Evolutionary conservation across 108 stramenopile species (phyloP).

Genomic region (Parmales sp.): DNA sequence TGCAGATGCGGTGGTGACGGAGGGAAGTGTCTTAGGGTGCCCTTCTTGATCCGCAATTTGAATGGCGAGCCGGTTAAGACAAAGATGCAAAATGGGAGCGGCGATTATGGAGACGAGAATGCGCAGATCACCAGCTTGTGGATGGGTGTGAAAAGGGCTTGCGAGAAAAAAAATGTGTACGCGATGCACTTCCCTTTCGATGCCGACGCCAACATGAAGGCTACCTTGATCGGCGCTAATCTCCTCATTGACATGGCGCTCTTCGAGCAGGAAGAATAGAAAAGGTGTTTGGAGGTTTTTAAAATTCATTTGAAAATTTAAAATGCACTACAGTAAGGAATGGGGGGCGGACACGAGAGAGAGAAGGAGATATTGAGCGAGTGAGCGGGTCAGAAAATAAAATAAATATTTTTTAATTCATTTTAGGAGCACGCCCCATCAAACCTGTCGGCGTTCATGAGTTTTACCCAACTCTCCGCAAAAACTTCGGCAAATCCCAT

Average conservation of each 20-base stretch:
- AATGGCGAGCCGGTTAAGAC: background rate
- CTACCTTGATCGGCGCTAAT: slow-evolving; percentile 21
- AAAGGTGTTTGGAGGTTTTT: no score
- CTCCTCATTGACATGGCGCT: slow-evolving; percentile 24
- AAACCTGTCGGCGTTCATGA: no score
- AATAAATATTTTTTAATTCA: no score
- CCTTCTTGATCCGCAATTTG: slow-evolving; percentile 18
- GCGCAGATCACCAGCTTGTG: slow-evolving; percentile 23
- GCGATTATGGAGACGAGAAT: background rate
- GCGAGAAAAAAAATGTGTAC: slow-evolving; percentile 24
- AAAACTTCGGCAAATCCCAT: no score
- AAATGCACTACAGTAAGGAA: no score
- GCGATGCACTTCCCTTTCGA: slow-evolving; percentile 15
- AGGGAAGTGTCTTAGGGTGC: slow-evolving; percentile 27
- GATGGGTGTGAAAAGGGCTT: slow-evolving; percentile 24
- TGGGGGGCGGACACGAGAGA: no score
- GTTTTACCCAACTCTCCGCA: no score
- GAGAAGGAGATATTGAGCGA: no score
- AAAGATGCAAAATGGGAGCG: background rate
- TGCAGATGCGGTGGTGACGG: slow-evolving; percentile 25
- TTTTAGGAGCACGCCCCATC: no score
- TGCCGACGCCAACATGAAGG: slow-evolving; percentile 14
- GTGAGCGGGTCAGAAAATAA: no score
- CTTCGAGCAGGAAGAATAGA: slow-evolving; percentile 21
- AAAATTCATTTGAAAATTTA: no score